Base-by-base conservation (phyloP, 495 filamentous ascomycete genomes). In the Lophiotrema nucula region DNA sequence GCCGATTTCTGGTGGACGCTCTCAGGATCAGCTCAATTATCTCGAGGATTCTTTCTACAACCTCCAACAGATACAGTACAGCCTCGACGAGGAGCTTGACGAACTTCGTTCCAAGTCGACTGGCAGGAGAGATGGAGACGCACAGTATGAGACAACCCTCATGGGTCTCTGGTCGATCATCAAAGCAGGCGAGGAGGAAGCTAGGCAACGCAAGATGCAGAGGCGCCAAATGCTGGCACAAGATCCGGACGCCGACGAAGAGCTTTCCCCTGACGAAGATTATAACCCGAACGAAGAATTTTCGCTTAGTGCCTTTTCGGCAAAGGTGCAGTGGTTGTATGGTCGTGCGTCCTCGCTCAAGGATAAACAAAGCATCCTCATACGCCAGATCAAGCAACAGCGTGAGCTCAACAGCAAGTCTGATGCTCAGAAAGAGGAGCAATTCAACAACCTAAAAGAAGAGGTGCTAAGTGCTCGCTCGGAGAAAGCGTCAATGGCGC, bases 321-420 rank as follows among this genome's bases (percentile, higher is more conserved):
- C 82, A 15, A 95, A 87, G 69, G 81, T 98, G 1, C 87, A 89
- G 66, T 82, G 81, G 65, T 74, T 97, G 5, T 88, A 87, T 62
- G 76, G 72, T 23, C 81, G 81, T 51, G 79, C 81, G 13, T 80
- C 80, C 6, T 73, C 57, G n/a, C 73, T 95, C 21, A 80, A 87
- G 33, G 89, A 96, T 58, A 89, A 96, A 60, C 91, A 95, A 70
- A 80, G 80, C 45, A 91, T 91, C 16, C 72, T 96, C 21, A 85
- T 88, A 57, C 84, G 89, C 2, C 90, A 97, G 62, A 89, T 96
- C 62, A 90, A 95, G 72, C 89, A 95, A 68, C 91, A 97, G 71
- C 85, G 90, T 37, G 89, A 93, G 65, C 79, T 95, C 47, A 93
- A 91, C 68, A 88, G 73, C 61, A 80, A 81, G 65, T 84, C 81